These are phyloP conservation scores for Candida verbasci DNA, from an alignment of 805 yeast species.

Conservation along the genomic window DNA sequence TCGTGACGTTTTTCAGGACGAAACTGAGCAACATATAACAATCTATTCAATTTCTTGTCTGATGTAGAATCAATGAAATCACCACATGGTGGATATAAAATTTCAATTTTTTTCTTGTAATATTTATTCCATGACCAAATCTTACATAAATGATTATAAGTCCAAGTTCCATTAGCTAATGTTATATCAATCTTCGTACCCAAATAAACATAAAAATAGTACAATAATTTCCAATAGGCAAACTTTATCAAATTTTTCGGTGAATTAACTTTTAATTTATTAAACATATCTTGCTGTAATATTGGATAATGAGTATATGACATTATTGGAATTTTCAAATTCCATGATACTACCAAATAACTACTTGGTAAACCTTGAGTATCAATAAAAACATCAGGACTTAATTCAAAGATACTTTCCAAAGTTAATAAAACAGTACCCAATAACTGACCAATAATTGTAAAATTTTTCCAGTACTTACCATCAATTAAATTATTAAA, in stretches of 20 bases:
- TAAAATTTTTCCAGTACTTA: slow-evolving; percentile 69
- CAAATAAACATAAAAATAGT: slow-evolving; percentile 57
- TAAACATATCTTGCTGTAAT: slow-evolving; percentile 82
- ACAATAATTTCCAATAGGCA: slow-evolving; percentile 68
- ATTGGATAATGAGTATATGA: slow-evolving; percentile 96
- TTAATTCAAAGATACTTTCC: slow-evolving; percentile 63
- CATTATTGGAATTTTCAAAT: slow-evolving; percentile 67
- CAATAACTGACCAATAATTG: slow-evolving; percentile 81
- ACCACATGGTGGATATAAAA: slow-evolving; percentile 89
- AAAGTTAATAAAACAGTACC: slow-evolving; percentile 68
- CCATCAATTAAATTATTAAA: slow-evolving; percentile 62
- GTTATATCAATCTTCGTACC: slow-evolving; percentile 67
- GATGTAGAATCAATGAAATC: slow-evolving; percentile 45
- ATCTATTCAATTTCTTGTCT: slow-evolving; percentile 17
- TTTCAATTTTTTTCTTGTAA: slow-evolving; percentile 25
- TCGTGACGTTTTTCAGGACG: slow-evolving; percentile 92
- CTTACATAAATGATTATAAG: slow-evolving; percentile 62
- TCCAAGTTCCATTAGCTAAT: slow-evolving; percentile 89
- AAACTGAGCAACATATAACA: slow-evolving; percentile 82
- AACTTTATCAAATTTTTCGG: slow-evolving; percentile 23
- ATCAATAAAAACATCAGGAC: slow-evolving; percentile 91
- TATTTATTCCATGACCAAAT: slow-evolving; percentile 53
- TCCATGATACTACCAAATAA: slow-evolving; percentile 58
- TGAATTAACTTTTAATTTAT: slow-evolving; percentile 41
- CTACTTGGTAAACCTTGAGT: slow-evolving; percentile 92